These are phyloP conservation scores for Umbelopsis ramanniana DNA, from an alignment of 192 early-diverging fungal species.

Conservation along the genomic window DNA sequence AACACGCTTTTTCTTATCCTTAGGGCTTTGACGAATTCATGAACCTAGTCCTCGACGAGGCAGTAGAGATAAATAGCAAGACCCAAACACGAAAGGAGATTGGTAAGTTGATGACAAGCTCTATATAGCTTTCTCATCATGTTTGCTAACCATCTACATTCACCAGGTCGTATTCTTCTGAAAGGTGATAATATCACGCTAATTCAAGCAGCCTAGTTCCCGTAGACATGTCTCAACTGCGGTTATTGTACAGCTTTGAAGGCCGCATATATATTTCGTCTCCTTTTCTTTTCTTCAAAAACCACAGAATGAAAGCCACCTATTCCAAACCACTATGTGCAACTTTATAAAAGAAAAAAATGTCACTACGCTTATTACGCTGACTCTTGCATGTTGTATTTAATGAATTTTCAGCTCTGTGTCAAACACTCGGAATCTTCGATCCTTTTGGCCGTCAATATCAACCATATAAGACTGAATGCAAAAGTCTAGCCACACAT, in stretches of 20 bases:
- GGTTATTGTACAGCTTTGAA: slow-evolving; percentile 23
- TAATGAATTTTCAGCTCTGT: slow-evolving; percentile 12
- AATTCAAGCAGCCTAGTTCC: slow-evolving; percentile 53
- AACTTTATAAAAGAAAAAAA: background rate
- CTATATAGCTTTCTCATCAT: background rate
- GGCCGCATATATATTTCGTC: slow-evolving; percentile 6
- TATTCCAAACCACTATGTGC: slow-evolving; percentile 7
- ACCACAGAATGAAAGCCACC: background rate
- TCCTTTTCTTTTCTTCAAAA: slow-evolving; percentile 8
- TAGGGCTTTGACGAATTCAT: slow-evolving; percentile 99
- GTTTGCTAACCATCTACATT: background rate
- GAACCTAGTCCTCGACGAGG: slow-evolving; percentile 93
- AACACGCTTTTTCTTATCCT: background rate
- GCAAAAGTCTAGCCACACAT: background rate
- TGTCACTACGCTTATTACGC: too few relatives aligned
- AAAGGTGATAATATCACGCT: slow-evolving; percentile 98
- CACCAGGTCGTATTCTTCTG: slow-evolving; percentile 81
- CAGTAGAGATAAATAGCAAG: slow-evolving; percentile 83
- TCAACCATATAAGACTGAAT: background rate
- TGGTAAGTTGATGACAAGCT: slow-evolving; percentile 47
- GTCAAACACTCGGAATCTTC: slow-evolving; percentile 10
- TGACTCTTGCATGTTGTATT: background rate
- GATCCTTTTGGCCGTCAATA: background rate
- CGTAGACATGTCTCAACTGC: slow-evolving; percentile 28
- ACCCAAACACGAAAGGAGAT: slow-evolving; percentile 74